phyloP scores from a whole-genome alignment of 116 monocot species.

The Posidonia oceanica region DNA sequence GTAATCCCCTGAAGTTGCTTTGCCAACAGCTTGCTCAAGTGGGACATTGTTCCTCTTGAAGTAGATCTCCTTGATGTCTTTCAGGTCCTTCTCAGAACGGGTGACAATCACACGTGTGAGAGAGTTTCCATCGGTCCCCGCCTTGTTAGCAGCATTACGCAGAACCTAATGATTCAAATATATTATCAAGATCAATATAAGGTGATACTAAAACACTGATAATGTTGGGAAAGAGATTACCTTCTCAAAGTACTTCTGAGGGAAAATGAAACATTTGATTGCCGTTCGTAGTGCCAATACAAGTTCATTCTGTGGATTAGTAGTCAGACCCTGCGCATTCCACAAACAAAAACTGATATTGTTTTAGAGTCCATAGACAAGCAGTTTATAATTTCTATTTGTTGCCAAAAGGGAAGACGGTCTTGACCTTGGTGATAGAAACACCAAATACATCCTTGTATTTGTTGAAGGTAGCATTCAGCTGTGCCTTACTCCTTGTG shows the following conservation, averaged over 20 bases:
- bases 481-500: conserved; percentile 39
- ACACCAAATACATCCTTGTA: conserved; percentile 37
- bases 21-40: conserved; percentile 45
- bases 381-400: neutral
- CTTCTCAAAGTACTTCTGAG: conserved; percentile 48
- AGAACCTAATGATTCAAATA: conserved; percentile 30
- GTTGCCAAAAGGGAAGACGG: neutral
- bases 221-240: conserved; percentile 10
- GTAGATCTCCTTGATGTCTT: conserved; percentile 48
- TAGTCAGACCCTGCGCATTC: conserved; percentile 1
- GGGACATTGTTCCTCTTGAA: conserved; percentile 37
- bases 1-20: conserved; percentile 56
- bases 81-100: conserved; percentile 72
- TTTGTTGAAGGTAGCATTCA: conserved; percentile 31
- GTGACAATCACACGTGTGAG: conserved; percentile 63
- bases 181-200: neutral
- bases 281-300: conserved; percentile 21
- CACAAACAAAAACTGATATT: neutral
- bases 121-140: conserved; percentile 33
- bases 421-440: conserved; percentile 30
- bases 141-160: conserved; percentile 28
- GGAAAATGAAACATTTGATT: conserved; percentile 31
- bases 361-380: neutral
- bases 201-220: too few relatives aligned
- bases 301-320: conserved; percentile 34